These are phyloP conservation scores for Tetrapisispora namnaoensis DNA, from an alignment of 805 yeast genomes.

Conservation along the genomic window DNA sequence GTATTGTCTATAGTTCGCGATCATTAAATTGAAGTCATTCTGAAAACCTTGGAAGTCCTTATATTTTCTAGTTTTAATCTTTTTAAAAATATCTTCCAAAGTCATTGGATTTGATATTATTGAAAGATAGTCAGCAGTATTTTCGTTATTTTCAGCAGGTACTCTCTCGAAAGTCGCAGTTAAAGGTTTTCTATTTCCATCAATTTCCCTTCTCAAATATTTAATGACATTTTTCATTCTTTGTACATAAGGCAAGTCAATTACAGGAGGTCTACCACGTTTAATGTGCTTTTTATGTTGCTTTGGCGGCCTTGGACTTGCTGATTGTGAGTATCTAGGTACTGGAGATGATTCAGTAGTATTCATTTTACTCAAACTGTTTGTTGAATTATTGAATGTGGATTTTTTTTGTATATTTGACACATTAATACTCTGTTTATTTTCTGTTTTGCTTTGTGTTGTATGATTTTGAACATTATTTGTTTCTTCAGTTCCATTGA, in stretches of 20 bases:
- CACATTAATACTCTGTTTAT: background rate
- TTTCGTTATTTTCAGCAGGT: slow-evolving; percentile 42
- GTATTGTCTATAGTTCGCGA: slow-evolving; percentile 62
- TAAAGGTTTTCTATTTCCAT: slow-evolving; percentile 40
- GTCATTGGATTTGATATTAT: slow-evolving; percentile 51
- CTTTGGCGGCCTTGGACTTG: slow-evolving; percentile 19
- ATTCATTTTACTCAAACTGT: background rate
- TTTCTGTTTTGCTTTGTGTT: background rate
- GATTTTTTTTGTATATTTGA: background rate
- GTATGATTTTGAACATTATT: background rate
- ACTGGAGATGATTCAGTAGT: slow-evolving; percentile 2
- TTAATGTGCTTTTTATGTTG: slow-evolving; percentile 20
- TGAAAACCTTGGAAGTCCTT: slow-evolving; percentile 65
- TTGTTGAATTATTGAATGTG: background rate
- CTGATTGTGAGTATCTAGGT: slow-evolving; percentile 1
- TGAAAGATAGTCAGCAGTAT: slow-evolving; percentile 33
- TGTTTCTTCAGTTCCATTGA: slow-evolving; percentile 5
- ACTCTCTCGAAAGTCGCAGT: slow-evolving; percentile 68
- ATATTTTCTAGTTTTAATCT: slow-evolving; percentile 79
- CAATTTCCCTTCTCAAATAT: slow-evolving; percentile 63
- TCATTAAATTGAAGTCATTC: slow-evolving; percentile 64
- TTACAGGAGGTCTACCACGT: slow-evolving; percentile 30
- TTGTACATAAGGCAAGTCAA: slow-evolving; percentile 55
- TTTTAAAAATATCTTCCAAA: slow-evolving; percentile 64
- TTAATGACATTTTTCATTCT: slow-evolving; percentile 82